Base-by-base conservation (phyloP, 176 grass and related monocot species). In the Triticum timopheevii region DNA sequence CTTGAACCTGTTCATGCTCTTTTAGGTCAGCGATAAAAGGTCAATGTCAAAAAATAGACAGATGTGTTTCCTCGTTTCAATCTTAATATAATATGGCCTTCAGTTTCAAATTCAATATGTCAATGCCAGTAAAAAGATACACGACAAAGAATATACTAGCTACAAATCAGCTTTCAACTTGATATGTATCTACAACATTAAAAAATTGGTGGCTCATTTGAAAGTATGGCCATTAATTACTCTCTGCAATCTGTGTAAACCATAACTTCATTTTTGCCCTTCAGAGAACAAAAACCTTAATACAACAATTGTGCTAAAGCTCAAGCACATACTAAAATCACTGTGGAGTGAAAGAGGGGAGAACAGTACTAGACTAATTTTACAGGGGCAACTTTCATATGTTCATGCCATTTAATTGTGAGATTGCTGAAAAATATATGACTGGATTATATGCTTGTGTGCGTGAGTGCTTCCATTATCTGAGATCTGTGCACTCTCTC, bases 91-190 rank as follows among this genome's bases (percentile, higher is more conserved):
- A 20, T 80, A 50, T 6, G 17, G 64, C 22, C 8, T 58, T 82
- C 70, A 24, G 31, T 33, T 76, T 30, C 8, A 22, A 71, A 61
- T 76, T 64, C 16, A 79, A 31, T 63, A 52, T 65, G 54, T 66
- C 17, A 63, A 6, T 84, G 47, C 12, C 31, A 17, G 13, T 36
- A 82, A 42, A 34, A 34, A 49, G 25, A 8, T 50, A 33, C 7
- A 28, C 45, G 12, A 62, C 52, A 13, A 61, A 59, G 54, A 22
- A 0, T 27, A 23, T 36, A 58, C 24, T 67, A 67, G 9, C 42
- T 73, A 85, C 20, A 45, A 33, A 65, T 75, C 35, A 77, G 19
- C 49, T 35, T 85, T 80, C 8, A 73, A 80, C 24, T 76, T n/a
- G 31, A 76, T 76, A 45, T 33, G 24, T 76, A 66, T 68, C 20